A percentile compares a stretch with the other conserved stretches of the same genome.
Evolutionary conservation across 2,329 filamentous ascomycete genomes (phyloP).

Genomic region (Fusarium sacchari): DNA sequence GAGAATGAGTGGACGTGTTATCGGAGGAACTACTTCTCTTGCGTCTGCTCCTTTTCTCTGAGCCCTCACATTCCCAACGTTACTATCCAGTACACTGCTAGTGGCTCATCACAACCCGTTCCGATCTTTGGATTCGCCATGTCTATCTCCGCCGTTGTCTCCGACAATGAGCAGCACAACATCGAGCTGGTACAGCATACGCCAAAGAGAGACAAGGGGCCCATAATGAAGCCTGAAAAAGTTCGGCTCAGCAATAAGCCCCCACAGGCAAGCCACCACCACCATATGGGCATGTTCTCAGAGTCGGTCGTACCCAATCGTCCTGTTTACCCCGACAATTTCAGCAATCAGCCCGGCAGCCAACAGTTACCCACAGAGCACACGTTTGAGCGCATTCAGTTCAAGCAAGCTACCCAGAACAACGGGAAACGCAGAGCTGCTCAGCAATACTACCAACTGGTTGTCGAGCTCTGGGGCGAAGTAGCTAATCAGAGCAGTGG

Average conservation of each 20-base stretch:
- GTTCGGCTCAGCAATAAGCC: slow-evolving; percentile 75
- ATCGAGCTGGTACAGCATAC: slow-evolving; percentile 92
- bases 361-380: slow-evolving; percentile 62
- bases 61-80: slow-evolving; percentile 63
- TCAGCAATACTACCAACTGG: slow-evolving; percentile 92
- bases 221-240: slow-evolving; percentile 77
- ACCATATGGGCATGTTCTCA: slow-evolving; percentile 58
- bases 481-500: slow-evolving; percentile 58
- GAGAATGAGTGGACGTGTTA: slow-evolving; percentile 94
- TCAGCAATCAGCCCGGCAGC: slow-evolving; percentile 44
- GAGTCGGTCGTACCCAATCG: slow-evolving; percentile 46
- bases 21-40: slow-evolving; percentile 89
- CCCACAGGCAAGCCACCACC: slow-evolving; percentile 60
- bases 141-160: slow-evolving; percentile 84
- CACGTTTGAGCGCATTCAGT: slow-evolving; percentile 89
- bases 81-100: slow-evolving; percentile 62
- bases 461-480: slow-evolving; percentile 84
- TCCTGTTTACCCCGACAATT: slow-evolving; percentile 55
- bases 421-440: slow-evolving; percentile 91
- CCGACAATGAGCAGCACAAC: slow-evolving; percentile 76
- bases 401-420: slow-evolving; percentile 93
- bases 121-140: slow-evolving; percentile 81
- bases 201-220: slow-evolving; percentile 89
- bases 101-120: slow-evolving; percentile 64
- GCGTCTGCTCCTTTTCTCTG: slow-evolving; percentile 81